A percentile compares a stretch with the other conserved stretches of the same genome.
Conservation (phyloP, 2,329 filamentous ascomycete genomes). For the Myrmaecium sp. region DNA sequence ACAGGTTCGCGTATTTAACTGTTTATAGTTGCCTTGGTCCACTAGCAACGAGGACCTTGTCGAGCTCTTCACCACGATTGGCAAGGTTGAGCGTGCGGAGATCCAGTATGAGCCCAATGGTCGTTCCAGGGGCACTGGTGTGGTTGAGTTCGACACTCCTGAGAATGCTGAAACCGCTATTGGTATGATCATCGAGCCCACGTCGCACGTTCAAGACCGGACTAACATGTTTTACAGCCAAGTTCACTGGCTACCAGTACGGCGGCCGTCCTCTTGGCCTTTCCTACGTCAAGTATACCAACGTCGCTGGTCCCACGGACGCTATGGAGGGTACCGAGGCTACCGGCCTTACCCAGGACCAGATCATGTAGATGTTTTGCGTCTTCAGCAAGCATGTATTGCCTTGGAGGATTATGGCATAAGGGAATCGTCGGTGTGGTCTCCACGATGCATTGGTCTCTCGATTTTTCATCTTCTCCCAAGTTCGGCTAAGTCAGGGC, state of each 20-base stretch:
- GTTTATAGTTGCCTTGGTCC: slow-evolving; percentile 75
- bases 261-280: slow-evolving; percentile 85
- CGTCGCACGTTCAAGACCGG: slow-evolving; percentile 1
- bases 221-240: slow-evolving; percentile 37
- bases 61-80: slow-evolving; percentile 93
- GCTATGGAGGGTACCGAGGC: slow-evolving; percentile 65
- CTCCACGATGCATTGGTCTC: too few relatives aligned
- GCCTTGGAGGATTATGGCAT: too few relatives aligned
- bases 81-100: slow-evolving; percentile 95
- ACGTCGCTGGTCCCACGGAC: slow-evolving; percentile 41
- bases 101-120: slow-evolving; percentile 97
- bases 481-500: slow-evolving; percentile 3
- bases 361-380: slow-evolving; percentile 61
- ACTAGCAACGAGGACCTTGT: slow-evolving; percentile 96
- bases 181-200: slow-evolving; percentile 24
- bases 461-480: too few relatives aligned
- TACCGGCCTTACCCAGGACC: slow-evolving; percentile 74
- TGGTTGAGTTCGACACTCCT: slow-evolving; percentile 77
- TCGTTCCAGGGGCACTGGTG: slow-evolving; percentile 82
- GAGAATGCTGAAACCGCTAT: slow-evolving; percentile 88
- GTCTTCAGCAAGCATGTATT: neutral
- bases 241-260: slow-evolving; percentile 96
- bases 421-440: too few relatives aligned
- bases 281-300: slow-evolving; percentile 86
- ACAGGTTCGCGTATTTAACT: slow-evolving; percentile 14